These are phyloP conservation scores for Akebia trifoliata DNA, from an alignment of 164 flowering plant species.

Conservation along the genomic window DNA sequence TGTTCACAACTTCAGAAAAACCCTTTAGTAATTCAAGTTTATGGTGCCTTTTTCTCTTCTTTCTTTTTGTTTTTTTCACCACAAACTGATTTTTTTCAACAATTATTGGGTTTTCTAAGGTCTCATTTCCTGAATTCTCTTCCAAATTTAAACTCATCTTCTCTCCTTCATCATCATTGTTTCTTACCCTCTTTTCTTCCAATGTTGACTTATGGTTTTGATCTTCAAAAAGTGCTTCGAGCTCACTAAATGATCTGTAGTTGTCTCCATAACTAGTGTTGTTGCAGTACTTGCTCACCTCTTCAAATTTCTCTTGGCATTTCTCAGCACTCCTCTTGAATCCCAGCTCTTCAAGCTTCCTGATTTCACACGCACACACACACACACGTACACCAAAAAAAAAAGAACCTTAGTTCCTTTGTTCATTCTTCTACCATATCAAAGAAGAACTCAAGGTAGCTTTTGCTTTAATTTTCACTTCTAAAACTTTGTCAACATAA, in stretches of 20 bases:
- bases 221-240: slow-evolving; percentile 45
- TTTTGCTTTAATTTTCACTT: slow-evolving; percentile 4
- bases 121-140: slow-evolving; percentile 26
- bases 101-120: slow-evolving; percentile 15
- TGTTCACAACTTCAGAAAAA: slow-evolving; percentile 56
- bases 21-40: slow-evolving; percentile 53
- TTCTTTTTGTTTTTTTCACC: slow-evolving; percentile 18
- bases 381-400: background rate
- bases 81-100: slow-evolving; percentile 18
- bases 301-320: slow-evolving; percentile 76
- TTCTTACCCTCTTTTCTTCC: slow-evolving; percentile 8
- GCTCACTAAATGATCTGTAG: slow-evolving; percentile 41
- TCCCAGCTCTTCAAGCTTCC: slow-evolving; percentile 23
- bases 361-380: slow-evolving; percentile 11
- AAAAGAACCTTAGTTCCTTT: background rate
- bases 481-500: slow-evolving; percentile 4
- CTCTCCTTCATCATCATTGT: background rate
- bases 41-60: slow-evolving; percentile 36
- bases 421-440: background rate
- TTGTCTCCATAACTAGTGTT: slow-evolving; percentile 20
- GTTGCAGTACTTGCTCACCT: slow-evolving; percentile 47
- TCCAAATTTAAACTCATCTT: slow-evolving; percentile 17
- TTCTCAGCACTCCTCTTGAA: slow-evolving; percentile 59
- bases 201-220: slow-evolving; percentile 16
- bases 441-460: slow-evolving; percentile 5